phyloP scores from a whole-genome alignment of 129 eudicot species.

The Chrysanthemum seticuspe region DNA sequence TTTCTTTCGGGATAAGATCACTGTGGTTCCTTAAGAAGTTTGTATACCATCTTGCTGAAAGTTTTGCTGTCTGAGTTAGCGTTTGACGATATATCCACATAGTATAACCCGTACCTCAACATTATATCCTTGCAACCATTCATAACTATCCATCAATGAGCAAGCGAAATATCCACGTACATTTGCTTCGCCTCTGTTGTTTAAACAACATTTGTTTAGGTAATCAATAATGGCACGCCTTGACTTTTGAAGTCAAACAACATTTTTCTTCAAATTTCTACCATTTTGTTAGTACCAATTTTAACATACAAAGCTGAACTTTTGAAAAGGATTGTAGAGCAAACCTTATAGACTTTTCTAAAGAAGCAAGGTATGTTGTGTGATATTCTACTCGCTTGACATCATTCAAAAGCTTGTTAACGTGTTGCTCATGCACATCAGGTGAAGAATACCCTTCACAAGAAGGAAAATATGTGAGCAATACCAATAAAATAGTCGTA shows the following conservation, averaged over 20 bases:
- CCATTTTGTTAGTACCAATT: neutral
- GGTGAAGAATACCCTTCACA: too few relatives aligned
- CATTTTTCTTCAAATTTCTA: too few relatives aligned
- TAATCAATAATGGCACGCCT: neutral
- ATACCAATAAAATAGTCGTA: neutral
- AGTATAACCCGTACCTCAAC: constrained; percentile 57
- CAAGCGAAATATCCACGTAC: constrained; percentile 86
- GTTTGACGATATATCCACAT: constrained; percentile 55
- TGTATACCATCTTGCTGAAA: constrained; percentile 66
- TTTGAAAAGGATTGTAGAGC: neutral
- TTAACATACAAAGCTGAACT: neutral
- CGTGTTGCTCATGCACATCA: neutral
- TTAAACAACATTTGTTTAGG: neutral
- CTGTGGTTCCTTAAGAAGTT: constrained; percentile 44
- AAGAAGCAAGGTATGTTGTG: constrained; percentile 50
- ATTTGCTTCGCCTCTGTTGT: constrained; percentile 63
- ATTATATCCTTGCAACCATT: constrained; percentile 59
- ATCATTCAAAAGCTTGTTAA: constrained; percentile 38
- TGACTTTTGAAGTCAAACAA: constrained; percentile 7
- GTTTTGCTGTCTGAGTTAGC: constrained; percentile 53
- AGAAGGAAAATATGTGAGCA: neutral
- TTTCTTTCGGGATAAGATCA: constrained; percentile 3
- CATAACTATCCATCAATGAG: constrained; percentile 69
- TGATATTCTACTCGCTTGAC: constrained; percentile 54
- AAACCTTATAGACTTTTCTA: constrained; percentile 68